phyloP scores from a whole-genome alignment of 2,329 filamentous ascomycete species.

The Trichoderma koningii region DNA sequence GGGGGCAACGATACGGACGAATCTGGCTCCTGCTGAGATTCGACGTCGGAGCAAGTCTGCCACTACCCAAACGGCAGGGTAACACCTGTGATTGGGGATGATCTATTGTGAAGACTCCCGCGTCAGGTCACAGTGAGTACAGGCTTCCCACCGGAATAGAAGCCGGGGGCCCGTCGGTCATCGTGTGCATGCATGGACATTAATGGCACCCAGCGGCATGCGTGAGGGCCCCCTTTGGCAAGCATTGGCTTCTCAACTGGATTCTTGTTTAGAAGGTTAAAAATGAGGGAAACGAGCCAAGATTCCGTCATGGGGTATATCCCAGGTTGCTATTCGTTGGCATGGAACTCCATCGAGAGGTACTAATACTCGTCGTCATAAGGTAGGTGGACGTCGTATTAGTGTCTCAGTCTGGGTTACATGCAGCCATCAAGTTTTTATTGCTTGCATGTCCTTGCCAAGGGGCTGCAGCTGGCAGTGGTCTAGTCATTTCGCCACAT shows the following conservation, averaged over 20 bases:
- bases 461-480: not conserved
- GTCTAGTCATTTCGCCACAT: not conserved
- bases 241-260: not conserved
- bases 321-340: not conserved
- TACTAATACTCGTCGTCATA: not conserved
- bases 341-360: not conserved
- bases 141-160: not conserved
- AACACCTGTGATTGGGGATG: not conserved
- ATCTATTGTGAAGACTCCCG: not conserved
- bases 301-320: not conserved
- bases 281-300: not conserved
- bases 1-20: not conserved
- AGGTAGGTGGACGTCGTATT: not conserved
- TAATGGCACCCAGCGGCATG: not conserved
- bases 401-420: conserved; percentile 12
- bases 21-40: not conserved
- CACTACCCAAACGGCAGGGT: not conserved
- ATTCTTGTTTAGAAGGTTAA: too few species aligned
- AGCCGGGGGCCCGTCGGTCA: conserved; percentile 11
- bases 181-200: conserved; percentile 6
- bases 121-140: not conserved
- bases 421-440: conserved; percentile 5
- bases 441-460: conserved; percentile 9
- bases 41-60: conserved; percentile 2
- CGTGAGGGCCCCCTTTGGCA: not conserved